A percentile compares a stretch with the other conserved stretches of the same genome.
Conservation (phyloP, 768 basidiomycete species). For the Lyophyllum atratum region DNA sequence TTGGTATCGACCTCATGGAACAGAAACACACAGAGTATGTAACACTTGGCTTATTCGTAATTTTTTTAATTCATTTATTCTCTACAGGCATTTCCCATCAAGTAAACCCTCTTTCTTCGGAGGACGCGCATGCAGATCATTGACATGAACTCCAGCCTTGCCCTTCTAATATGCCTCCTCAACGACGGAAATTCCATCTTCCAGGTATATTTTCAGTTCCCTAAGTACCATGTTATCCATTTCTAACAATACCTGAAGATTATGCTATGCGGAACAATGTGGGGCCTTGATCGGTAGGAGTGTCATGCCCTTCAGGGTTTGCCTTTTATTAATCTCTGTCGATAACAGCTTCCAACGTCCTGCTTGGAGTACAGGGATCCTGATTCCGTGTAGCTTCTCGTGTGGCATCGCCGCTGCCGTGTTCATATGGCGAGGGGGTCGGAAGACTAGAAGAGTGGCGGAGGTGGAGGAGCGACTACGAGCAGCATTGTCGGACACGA, state of each 20-base stretch:
- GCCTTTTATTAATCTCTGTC: neutral
- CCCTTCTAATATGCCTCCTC: conserved; percentile 70
- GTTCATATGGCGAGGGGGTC: conserved; percentile 73
- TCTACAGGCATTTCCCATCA: conserved; percentile 67
- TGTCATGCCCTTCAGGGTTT: neutral
- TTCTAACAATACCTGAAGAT: conserved; percentile 34
- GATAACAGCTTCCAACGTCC: conserved; percentile 59
- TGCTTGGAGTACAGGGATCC: conserved; percentile 64
- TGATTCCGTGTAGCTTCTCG: conserved; percentile 75
- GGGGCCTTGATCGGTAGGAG: conserved; percentile 67
- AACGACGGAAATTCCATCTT: conserved; percentile 82
- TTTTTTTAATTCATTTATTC: conserved; percentile 3
- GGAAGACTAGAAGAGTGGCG: conserved; percentile 66
- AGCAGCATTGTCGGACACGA: conserved; percentile 35
- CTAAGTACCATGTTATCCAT: neutral
- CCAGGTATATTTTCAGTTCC: conserved; percentile 45
- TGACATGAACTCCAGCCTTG: conserved; percentile 42
- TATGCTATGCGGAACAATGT: conserved; percentile 77
- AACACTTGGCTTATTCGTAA: neutral
- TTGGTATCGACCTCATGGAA: conserved; percentile 87
- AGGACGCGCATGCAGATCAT: neutral
- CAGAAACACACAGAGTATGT: conserved; percentile 72
- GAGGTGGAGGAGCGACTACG: conserved; percentile 64
- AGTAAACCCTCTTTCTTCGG: conserved; percentile 34
- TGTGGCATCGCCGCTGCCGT: conserved; percentile 76